Evolutionary conservation across 1,284 basidiomycete genomes (phyloP).

Genomic region (Trichosporon sp.): DNA sequence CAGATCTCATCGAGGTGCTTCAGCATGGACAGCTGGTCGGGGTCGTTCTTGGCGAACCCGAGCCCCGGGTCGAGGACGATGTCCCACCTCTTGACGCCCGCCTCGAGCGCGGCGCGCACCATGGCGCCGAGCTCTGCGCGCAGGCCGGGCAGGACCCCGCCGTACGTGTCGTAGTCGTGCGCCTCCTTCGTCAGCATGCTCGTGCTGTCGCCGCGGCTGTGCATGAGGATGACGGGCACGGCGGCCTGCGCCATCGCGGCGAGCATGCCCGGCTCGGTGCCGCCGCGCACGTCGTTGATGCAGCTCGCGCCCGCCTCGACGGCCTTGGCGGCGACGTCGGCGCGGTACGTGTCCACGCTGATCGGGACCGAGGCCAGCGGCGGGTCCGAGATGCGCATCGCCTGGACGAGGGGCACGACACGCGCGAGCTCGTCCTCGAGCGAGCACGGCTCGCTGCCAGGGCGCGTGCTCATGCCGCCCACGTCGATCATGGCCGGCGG

Average conservation of each 20-base stretch:
- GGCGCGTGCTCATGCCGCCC: conserved; percentile 90
- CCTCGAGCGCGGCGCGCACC: conserved; percentile 65
- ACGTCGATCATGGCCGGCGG: conserved; percentile 75
- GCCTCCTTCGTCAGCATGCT: conserved; percentile 58
- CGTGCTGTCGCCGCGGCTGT: conserved; percentile 71
- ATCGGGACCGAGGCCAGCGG: conserved; percentile 55
- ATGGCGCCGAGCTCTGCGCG: conserved; percentile 67
- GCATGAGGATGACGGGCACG: conserved; percentile 82
- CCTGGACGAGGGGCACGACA: conserved; percentile 66
- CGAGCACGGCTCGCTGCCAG: conserved; percentile 62
- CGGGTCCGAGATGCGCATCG: conserved; percentile 26
- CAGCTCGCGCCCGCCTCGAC: conserved; percentile 81
- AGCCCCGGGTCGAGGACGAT: conserved; percentile 89
- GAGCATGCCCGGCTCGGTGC: conserved; percentile 63
- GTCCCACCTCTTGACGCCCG: conserved; percentile 82
- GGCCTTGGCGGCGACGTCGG: conserved; percentile 70
- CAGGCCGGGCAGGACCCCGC: conserved; percentile 66
- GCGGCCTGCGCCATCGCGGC: conserved; percentile 58
- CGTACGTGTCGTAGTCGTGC: conserved; percentile 59
- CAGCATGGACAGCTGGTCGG: conserved; percentile 70
- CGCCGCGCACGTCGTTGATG: conserved; percentile 90
- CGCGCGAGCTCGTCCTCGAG: conserved; percentile 68
- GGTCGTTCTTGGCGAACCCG: conserved; percentile 85
- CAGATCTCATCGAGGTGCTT: conserved; percentile 57
- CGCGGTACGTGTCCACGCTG: conserved; percentile 90